phyloP scores from a whole-genome alignment of 495 filamentous ascomycete species.

The Penicillium waksmanii region DNA sequence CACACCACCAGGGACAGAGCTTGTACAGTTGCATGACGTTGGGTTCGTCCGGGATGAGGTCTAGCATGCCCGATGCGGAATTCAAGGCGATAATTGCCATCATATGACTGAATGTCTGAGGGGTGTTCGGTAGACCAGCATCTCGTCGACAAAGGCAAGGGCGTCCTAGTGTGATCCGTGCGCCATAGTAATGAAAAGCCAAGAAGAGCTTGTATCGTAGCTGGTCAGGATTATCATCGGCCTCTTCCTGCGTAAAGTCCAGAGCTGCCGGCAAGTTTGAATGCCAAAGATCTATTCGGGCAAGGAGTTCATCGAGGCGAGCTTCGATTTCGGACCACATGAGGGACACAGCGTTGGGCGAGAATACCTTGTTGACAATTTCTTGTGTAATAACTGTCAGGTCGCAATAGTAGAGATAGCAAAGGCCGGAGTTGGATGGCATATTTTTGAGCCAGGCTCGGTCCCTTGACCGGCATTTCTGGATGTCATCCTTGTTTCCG shows the following conservation, averaged over 20 bases:
- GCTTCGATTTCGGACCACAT: constrained; percentile 64
- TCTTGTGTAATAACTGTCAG: constrained; percentile 57
- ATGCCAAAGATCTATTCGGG: constrained; percentile 58
- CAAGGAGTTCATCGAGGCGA: constrained; percentile 54
- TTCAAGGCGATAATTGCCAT: constrained; percentile 57
- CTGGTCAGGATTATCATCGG: constrained; percentile 27
- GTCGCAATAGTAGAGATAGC: constrained; percentile 52
- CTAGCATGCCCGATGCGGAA: constrained; percentile 57
- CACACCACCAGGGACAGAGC: constrained; percentile 65
- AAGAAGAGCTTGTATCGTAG: constrained; percentile 48
- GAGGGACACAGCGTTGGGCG: constrained; percentile 49
- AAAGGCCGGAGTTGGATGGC: constrained; percentile 44
- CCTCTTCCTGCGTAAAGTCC: constrained; percentile 46
- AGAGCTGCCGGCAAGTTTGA: constrained; percentile 50
- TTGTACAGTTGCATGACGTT: constrained; percentile 52
- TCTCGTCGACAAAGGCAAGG: constrained; percentile 65
- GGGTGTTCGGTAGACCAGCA: constrained; percentile 35
- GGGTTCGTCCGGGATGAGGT: constrained; percentile 53
- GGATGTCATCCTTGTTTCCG: constrained; percentile 22
- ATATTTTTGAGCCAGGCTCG: constrained; percentile 35
- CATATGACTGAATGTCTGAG: constrained; percentile 54
- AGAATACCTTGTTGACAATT: constrained; percentile 61
- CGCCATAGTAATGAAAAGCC: constrained; percentile 61
- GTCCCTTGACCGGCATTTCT: constrained; percentile 28
- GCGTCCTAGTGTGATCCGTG: constrained; percentile 59